Conservation (phyloP, 2,329 filamentous ascomycete species). For the Reticulascus tulasneorum region DNA sequence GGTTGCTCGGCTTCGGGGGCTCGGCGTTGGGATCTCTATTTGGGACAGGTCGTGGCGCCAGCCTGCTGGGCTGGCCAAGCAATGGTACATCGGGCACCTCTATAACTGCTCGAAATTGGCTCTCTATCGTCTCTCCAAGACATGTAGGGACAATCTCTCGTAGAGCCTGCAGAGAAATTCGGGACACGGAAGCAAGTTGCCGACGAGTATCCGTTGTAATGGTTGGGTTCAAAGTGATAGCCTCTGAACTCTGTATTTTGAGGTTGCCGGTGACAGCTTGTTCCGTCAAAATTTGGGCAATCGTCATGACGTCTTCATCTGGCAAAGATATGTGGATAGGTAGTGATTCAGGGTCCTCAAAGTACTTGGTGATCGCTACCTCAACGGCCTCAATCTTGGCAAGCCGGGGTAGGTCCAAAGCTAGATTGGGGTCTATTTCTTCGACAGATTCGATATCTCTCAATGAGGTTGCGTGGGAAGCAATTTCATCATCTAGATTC, state of each 20-base stretch:
- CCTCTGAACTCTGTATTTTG: slow-evolving; percentile 9
- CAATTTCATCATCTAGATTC: slow-evolving; percentile 47
- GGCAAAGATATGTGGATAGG: slow-evolving; percentile 39
- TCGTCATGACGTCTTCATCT: slow-evolving; percentile 60
- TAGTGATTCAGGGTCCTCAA: slow-evolving; percentile 55
- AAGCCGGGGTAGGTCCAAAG: slow-evolving; percentile 45
- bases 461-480: slow-evolving; percentile 48
- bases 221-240: slow-evolving; percentile 9
- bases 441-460: slow-evolving; percentile 45
- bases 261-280: slow-evolving; percentile 55
- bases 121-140: slow-evolving; percentile 29
- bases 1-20: slow-evolving; percentile 43
- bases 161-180: slow-evolving; percentile 46
- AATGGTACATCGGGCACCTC: slow-evolving; percentile 30
- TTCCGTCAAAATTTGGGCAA: slow-evolving; percentile 69
- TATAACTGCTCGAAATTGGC: slow-evolving; percentile 12
- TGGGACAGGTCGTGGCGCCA: slow-evolving; percentile 44
- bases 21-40: slow-evolving; percentile 39
- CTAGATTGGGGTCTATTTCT: slow-evolving; percentile 42
- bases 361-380: slow-evolving; percentile 49
- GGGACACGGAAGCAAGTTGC: slow-evolving; percentile 37
- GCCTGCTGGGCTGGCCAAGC: slow-evolving; percentile 45
- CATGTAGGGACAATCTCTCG: slow-evolving; percentile 39
- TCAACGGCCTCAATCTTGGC: slow-evolving; percentile 46
- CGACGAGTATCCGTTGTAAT: slow-evolving; percentile 32